Conservation (phyloP, 768 basidiomycete species). For the Imleria badia region DNA sequence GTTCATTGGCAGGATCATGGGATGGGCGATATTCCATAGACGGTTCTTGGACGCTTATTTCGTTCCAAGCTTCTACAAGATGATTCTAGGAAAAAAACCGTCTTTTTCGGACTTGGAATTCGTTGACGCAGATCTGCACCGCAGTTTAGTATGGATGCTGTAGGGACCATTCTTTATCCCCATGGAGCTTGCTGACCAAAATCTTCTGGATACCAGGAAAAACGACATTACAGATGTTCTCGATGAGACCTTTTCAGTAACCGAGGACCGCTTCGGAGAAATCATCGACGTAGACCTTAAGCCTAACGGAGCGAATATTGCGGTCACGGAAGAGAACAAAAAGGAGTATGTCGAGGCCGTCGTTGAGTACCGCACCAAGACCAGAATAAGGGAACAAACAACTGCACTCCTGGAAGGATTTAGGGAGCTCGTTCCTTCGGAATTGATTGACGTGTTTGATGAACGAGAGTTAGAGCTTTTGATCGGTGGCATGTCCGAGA, state of each 20-base stretch:
- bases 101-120: slow-evolving; percentile 65
- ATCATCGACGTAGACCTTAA: slow-evolving; percentile 65
- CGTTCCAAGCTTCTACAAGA: slow-evolving; percentile 79
- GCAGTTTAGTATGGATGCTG: slow-evolving; percentile 76
- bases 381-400: slow-evolving; percentile 81
- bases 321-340: slow-evolving; percentile 76
- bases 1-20: slow-evolving; percentile 74
- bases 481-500: slow-evolving; percentile 92
- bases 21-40: slow-evolving; percentile 75
- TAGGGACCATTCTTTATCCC: slow-evolving; percentile 35
- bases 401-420: slow-evolving; percentile 85
- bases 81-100: slow-evolving; percentile 63
- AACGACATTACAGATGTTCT: slow-evolving; percentile 75
- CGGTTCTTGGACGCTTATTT: slow-evolving; percentile 81
- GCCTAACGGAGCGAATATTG: slow-evolving; percentile 55
- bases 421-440: slow-evolving; percentile 78
- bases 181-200: not conserved
- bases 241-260: slow-evolving; percentile 69
- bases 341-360: slow-evolving; percentile 75
- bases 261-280: slow-evolving; percentile 77
- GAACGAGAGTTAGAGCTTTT: slow-evolving; percentile 86
- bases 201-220: slow-evolving; percentile 42
- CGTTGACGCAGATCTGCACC: slow-evolving; percentile 65
- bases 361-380: slow-evolving; percentile 81
- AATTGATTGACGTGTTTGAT: slow-evolving; percentile 87